A percentile compares a stretch with the other conserved stretches of the same genome.
Conservation (phyloP, 2,329 filamentous ascomycete species). For the Conoideocrella luteorostrata region DNA sequence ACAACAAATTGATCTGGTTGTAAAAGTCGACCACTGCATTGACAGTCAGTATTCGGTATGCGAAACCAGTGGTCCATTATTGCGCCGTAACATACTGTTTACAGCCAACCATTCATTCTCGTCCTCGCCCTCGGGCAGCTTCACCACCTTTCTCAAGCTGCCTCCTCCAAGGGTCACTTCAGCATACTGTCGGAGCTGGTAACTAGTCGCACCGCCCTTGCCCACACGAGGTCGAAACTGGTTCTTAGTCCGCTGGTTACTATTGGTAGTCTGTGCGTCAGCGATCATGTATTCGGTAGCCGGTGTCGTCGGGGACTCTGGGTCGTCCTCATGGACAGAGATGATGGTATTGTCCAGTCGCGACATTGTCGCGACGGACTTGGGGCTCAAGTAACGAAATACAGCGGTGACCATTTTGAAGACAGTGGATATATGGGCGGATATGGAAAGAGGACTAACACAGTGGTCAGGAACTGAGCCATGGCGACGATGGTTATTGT, state of each 20-base stretch:
- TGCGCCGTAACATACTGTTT: slow-evolving; percentile 78
- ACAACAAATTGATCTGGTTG: slow-evolving; percentile 98
- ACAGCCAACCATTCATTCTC: slow-evolving; percentile 97
- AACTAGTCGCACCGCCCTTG: slow-evolving; percentile 79
- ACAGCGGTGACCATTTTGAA: slow-evolving; percentile 14
- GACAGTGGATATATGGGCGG: slow-evolving; percentile 9
- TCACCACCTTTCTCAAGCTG: slow-evolving; percentile 91
- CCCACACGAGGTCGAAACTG: slow-evolving; percentile 86
- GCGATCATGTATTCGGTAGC: slow-evolving; percentile 18
- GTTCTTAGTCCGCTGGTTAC: slow-evolving; percentile 77
- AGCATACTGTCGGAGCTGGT: slow-evolving; percentile 95
- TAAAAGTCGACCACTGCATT: slow-evolving; percentile 93
- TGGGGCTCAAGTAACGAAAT: slow-evolving; percentile 27
- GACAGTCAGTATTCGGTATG: background rate
- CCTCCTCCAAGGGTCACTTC: slow-evolving; percentile 94
- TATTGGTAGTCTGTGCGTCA: slow-evolving; percentile 20
- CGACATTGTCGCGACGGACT: slow-evolving; percentile 25
- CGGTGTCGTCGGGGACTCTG: slow-evolving; percentile 14
- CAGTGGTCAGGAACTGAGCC: slow-evolving; percentile 37
- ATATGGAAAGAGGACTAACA: slow-evolving; percentile 27
- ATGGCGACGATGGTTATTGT: slow-evolving; percentile 19
- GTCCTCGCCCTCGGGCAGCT: slow-evolving; percentile 93
- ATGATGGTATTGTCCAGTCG: slow-evolving; percentile 24
- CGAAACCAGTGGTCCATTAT: no score
- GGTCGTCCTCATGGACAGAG: slow-evolving; percentile 22